These are phyloP conservation scores for Strobilomyces echinocephalus DNA, from an alignment of 768 basidiomycete species.

Conservation along the genomic window DNA sequence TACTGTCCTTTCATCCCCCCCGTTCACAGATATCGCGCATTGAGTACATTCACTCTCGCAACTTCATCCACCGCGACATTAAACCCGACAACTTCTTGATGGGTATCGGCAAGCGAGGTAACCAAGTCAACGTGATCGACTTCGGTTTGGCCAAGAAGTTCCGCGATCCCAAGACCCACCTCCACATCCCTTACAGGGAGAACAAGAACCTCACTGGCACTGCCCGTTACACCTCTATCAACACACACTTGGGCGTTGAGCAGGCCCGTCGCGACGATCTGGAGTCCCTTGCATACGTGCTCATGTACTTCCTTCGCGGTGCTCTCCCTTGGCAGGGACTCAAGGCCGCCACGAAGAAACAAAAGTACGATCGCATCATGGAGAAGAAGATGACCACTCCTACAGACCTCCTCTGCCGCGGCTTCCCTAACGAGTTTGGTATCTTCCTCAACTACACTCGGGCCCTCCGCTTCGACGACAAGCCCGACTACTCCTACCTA, in stretches of 20 bases:
- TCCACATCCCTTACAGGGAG: conserved; percentile 99
- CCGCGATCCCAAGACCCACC: conserved; percentile 98
- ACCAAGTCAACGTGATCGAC: conserved; percentile 98
- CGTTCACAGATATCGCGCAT: conserved; percentile 83
- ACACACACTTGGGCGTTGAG: conserved; percentile 97
- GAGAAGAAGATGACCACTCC: conserved; percentile 99
- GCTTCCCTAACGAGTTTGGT: conserved; percentile 99
- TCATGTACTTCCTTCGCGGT: conserved; percentile 99
- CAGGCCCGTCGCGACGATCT: conserved; percentile 97
- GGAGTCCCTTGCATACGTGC: conserved; percentile 96
- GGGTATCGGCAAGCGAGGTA: conserved; percentile 99
- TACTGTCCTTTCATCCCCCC: conserved; percentile 39
- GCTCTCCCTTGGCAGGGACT: conserved; percentile 98
- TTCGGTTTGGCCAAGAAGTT: conserved; percentile 99
- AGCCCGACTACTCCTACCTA: conserved; percentile 99
- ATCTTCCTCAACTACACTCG: conserved; percentile 99
- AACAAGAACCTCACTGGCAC: conserved; percentile 99
- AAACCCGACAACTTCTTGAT: conserved; percentile 99
- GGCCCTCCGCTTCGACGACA: conserved; percentile 98
- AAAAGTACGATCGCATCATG: conserved; percentile 99
- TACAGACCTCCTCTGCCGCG: conserved; percentile 93
- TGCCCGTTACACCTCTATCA: conserved; percentile 98
- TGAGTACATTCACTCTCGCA: conserved; percentile 99
- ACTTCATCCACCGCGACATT: conserved; percentile 97
- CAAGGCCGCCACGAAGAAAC: conserved; percentile 99